phyloP scores from a whole-genome alignment of 306 rosid genomes.

The Inga oerstediana region DNA sequence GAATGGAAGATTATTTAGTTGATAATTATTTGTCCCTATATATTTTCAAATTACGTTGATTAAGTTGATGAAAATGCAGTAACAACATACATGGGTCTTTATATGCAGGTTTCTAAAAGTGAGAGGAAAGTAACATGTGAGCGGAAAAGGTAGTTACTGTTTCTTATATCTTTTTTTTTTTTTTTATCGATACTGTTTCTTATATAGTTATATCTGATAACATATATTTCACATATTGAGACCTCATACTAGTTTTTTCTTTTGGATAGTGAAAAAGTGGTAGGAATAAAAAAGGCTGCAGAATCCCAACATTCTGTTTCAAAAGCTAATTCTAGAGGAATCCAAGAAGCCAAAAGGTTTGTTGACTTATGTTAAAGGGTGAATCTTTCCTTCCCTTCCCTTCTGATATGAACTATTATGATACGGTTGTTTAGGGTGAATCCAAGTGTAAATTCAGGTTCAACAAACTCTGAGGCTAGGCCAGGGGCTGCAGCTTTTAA shows the following conservation, averaged over 20 bases:
- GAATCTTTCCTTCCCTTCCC: slow-evolving; percentile 8
- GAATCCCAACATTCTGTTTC: slow-evolving; percentile 39
- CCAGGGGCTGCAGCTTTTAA: slow-evolving; percentile 51
- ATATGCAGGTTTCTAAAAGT: slow-evolving; percentile 54
- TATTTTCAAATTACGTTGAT: not conserved
- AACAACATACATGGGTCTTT: slow-evolving; percentile 3
- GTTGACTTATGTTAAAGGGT: slow-evolving; percentile 18
- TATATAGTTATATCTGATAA: slow-evolving; percentile 12
- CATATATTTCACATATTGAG: slow-evolving; percentile 23
- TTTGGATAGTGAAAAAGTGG: slow-evolving; percentile 38
- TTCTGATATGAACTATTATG: slow-evolving; percentile 6
- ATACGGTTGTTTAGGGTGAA: slow-evolving; percentile 32
- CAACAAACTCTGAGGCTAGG: slow-evolving; percentile 43
- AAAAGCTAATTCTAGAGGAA: slow-evolving; percentile 47
- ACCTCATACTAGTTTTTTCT: slow-evolving; percentile 30
- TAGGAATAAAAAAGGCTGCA: slow-evolving; percentile 40
- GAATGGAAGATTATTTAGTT: slow-evolving; percentile 1
- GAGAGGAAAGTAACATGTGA: slow-evolving; percentile 37
- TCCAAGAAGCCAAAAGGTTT: slow-evolving; percentile 55
- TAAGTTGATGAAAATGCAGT: slow-evolving; percentile 7
- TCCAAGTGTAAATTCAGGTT: slow-evolving; percentile 39
- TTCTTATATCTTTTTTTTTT: slow-evolving; percentile 18
- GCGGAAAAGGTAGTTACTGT: slow-evolving; percentile 52
- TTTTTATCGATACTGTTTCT: slow-evolving; percentile 13
- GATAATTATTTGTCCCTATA: not conserved